Conservation (phyloP, 2,329 filamentous ascomycete species). For the Talaromyces verruculosus region DNA sequence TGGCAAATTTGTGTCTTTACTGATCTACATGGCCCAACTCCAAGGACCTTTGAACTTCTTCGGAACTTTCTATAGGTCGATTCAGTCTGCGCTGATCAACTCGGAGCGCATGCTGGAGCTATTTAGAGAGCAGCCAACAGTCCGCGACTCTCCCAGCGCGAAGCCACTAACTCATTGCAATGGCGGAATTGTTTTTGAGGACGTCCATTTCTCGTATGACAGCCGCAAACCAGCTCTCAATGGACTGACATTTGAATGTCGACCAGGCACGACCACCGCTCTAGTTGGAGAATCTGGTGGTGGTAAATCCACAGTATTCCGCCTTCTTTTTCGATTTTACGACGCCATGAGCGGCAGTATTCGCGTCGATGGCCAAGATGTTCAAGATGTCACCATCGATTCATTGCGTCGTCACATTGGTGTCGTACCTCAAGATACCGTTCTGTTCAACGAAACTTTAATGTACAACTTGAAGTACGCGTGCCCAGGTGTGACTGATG, state of each 20-base stretch:
- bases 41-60: slow-evolving; percentile 83
- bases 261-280: slow-evolving; percentile 88
- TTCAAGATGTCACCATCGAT: slow-evolving; percentile 85
- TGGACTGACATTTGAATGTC: slow-evolving; percentile 79
- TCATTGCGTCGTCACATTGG: slow-evolving; percentile 90
- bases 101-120: slow-evolving; percentile 91
- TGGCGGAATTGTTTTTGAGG: slow-evolving; percentile 81
- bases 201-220: slow-evolving; percentile 91
- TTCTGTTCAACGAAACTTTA: slow-evolving; percentile 88
- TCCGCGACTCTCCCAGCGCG: slow-evolving; percentile 72
- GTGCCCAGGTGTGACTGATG: slow-evolving; percentile 74
- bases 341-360: slow-evolving; percentile 79
- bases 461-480: slow-evolving; percentile 96
- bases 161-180: slow-evolving; percentile 64
- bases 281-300: slow-evolving; percentile 96
- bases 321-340: slow-evolving; percentile 95
- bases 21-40: slow-evolving; percentile 77
- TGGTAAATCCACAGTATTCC: slow-evolving; percentile 95
- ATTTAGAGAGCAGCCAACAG: slow-evolving; percentile 93
- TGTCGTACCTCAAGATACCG: slow-evolving; percentile 94
- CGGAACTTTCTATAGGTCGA: slow-evolving; percentile 91
- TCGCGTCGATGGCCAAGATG: slow-evolving; percentile 78
- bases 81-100: slow-evolving; percentile 96
- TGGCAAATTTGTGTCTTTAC: slow-evolving; percentile 69
- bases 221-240: slow-evolving; percentile 78